A percentile compares a stretch with the other conserved stretches of the same genome.
Conservation (phyloP, 192 early-diverging fungal species). For the Physocladia obscura region DNA sequence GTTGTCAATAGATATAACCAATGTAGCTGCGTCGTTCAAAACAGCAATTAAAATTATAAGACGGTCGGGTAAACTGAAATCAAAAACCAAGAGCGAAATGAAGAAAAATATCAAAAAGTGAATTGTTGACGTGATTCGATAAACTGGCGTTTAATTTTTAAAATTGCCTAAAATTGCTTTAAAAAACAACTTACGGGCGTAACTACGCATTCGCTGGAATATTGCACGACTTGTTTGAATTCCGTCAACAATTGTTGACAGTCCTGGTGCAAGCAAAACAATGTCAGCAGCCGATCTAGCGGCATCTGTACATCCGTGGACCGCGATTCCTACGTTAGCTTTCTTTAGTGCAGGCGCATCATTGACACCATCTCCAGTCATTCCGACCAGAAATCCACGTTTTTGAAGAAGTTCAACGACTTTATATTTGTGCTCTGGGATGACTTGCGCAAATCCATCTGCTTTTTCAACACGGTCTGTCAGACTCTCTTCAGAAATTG, state of each 20-base stretch:
- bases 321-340: conserved; percentile 96
- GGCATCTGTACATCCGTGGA: conserved; percentile 93
- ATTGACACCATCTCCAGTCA: conserved; percentile 98
- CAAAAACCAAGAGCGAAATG: conserved; percentile 75
- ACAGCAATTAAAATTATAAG: conserved; percentile 87
- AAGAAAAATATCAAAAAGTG: conserved; percentile 98
- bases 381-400: conserved; percentile 84
- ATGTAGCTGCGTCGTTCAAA: conserved; percentile 78
- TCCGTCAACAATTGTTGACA: conserved; percentile 91
- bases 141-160: neutral
- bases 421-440: conserved; percentile 96
- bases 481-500: conserved; percentile 74
- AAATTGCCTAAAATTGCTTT: too few relatives aligned
- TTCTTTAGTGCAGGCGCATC: conserved; percentile 98
- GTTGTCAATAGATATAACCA: conserved; percentile 93
- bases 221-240: conserved; percentile 86
- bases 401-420: conserved; percentile 93
- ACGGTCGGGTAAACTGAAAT: conserved; percentile 78
- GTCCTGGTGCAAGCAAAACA: conserved; percentile 83
- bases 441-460: conserved; percentile 94
- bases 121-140: conserved; percentile 65
- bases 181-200: too few relatives aligned
- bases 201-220: conserved; percentile 93
- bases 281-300: conserved; percentile 95
- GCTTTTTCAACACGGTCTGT: conserved; percentile 79